Evolutionary conservation across 2,329 filamentous ascomycete genomes (phyloP), one percentile per base, ranked within the genome.

Genomic region (Alternaria sp.): DNA sequence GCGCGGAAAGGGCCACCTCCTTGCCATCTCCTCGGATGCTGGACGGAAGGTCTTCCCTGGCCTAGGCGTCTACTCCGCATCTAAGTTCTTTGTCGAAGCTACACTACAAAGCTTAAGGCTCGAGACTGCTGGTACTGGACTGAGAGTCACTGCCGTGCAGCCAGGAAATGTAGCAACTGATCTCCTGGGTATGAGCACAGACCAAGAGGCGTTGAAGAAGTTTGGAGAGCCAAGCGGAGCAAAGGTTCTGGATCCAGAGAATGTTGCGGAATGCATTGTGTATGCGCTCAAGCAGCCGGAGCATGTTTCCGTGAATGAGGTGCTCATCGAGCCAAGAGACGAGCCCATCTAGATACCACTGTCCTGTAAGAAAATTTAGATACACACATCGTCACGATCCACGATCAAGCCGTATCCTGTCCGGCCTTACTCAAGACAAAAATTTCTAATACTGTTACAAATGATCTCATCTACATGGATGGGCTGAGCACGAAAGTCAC

Each of bases 1-100:
- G 6, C 89, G 90, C 18, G 88, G 89, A 54, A 80, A 78, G 27
- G 90, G 91, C 4, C 92, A 94, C 78, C 86, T 94, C 64, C 90
- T 94, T 5, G 90, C 91, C 69, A 93, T 94, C 69, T 93, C 92
- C 0, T 94, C 91, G 0, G 92, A 94, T 65, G 92, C 92, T 1
- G 92, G 91, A 0, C 88, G 92, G 57, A 93, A 93, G 77, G 90
- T 93, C 8, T 94, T 94, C 81, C 90, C 92, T 0, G 92, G 92
- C 0, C 81, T 94, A 12, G 92, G 92, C 54, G 91, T 94, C 36
- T 94, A 94, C 83, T 92, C 90, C 0, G 92, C 90, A 27, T 90
- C 87, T 78, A 94, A 94, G 76, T 93, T 94, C 85, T 94, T 94
- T 74, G 90, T 94, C 56, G 92, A 94, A 76, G 91, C 90, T 1